Evolutionary conservation across 1,139 yeast genomes (phyloP), one percentile per base, ranked within the genome.

Genomic region (Candida sojae): DNA sequence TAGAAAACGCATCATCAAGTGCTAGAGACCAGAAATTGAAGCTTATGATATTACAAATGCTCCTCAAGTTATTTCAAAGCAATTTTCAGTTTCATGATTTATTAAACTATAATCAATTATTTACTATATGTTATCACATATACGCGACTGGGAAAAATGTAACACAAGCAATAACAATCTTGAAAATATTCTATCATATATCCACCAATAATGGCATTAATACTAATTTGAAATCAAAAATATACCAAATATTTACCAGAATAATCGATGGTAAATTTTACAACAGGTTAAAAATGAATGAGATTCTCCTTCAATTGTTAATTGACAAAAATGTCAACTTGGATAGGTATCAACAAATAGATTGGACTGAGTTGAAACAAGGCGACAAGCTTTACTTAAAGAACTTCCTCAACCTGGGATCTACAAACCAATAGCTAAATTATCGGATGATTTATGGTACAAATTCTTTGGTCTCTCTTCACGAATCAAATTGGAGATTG

Each of bases 121-220:
- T 67, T 54, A 73, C 80, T 1, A 71, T 83, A 48, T 62, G 80
- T n/a, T 82, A 78, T 63, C 84, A 85, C 57, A 59, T 84, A 36
- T 86, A 82, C 53, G 66, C 81, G 38, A 75, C 75, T 48, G 78
- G 81, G 1, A 59, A 67, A 5, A 76, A 70, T 45, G 43, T 63
- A 3, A 54, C 57, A 0, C 60, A 82, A 35, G 59, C 73, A 5
- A 63, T 58, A 6, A 60, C 65, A 7, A 71, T 73, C 0, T 52
- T 78, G 21, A 65, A 62, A 45, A 53, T 77, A 0, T 74, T 79
- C 60, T 71, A 69, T 38, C 61, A 65, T 45, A 47, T 79, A 33
- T 55, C 65, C 4, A 23, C 58, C 3, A 43, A 41, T 5, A 26
- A 26, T 7, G 39, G 31, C 1, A 36, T 40, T 5, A 52, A 50